Percentiles rank a stretch among this genome's conserved stretches.
Evolutionary conservation across 2,329 filamentous ascomycete genomes (phyloP).

Genomic region (Scleromitrula shiraiana): DNA sequence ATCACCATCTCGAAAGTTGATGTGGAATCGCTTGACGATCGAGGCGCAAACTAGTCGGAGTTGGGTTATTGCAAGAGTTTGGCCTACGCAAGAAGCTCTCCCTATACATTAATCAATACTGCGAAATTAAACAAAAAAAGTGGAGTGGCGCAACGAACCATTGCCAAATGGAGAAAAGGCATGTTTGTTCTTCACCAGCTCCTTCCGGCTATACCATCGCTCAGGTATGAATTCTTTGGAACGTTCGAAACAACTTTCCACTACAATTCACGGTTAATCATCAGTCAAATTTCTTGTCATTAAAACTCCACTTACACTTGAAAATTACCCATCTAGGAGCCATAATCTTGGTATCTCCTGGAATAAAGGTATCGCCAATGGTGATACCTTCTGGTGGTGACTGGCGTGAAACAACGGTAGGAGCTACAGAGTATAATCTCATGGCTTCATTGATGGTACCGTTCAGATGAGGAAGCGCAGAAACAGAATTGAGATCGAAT

Average conservation of each 20-base stretch:
- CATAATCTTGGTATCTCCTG: constrained; percentile 14
- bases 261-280: too few relatives aligned
- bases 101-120: too few relatives aligned
- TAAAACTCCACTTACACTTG: neutral
- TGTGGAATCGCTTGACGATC: neutral
- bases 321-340: constrained; percentile 6
- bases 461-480: constrained; percentile 22
- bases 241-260: too few relatives aligned
- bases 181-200: constrained; percentile 18
- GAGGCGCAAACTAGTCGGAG: constrained; percentile 23
- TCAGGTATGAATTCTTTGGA: constrained; percentile 27
- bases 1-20: neutral
- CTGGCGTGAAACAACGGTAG: constrained; percentile 16
- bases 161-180: constrained; percentile 27
- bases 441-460: constrained; percentile 36
- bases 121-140: too few relatives aligned
- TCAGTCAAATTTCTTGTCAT: too few relatives aligned
- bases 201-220: constrained; percentile 21
- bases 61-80: constrained; percentile 28
- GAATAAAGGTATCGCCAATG: constrained; percentile 15
- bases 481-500: constrained; percentile 1
- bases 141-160: constrained; percentile 13
- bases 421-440: constrained; percentile 33
- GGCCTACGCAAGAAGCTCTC: constrained; percentile 22
- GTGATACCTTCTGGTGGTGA: constrained; percentile 34